Evolutionary conservation across 768 basidiomycete species (phyloP), one percentile per base, ranked within the genome.

Genomic region (Hydnomerulius pinastri): DNA sequence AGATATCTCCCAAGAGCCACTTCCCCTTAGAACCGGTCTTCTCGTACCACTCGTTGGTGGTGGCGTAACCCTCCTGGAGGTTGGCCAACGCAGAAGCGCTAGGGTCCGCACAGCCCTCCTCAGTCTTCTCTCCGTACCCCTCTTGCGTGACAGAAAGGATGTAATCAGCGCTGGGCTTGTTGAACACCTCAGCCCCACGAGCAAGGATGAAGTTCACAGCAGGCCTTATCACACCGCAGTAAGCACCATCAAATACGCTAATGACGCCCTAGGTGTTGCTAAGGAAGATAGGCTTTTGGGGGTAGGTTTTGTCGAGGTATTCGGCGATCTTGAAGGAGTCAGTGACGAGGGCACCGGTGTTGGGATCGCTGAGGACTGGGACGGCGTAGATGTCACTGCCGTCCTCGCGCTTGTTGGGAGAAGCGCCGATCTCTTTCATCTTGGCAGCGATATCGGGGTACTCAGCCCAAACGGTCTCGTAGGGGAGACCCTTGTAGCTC

Each of bases 51-150:
- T 7, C 46, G 37, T 59, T 59, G 8, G 38, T 42, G 2, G 47
- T 47, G 23, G 35, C 25, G 36, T 48, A 54, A 8, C 12, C n/a
- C 39, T 57, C 53, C 54, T 69, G 56, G 0, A 62, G 32, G 24
- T 35, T 17, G n/a, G 36, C 67, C 61, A 72, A 35, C 70, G 64
- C n/a, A 10, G 43, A 65, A 6, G 13, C 68, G 58, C 41, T 51
- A 60, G 9, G 71, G 69, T 4, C 72, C 71, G 74, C 71, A 6
- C 62, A 62, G 27, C 77, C 52, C 27, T 76, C 69, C 21, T 77
- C 75, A 43, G 82, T 51, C 13, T 61, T 59, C 36, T 53, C 63
- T 4, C 73, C 73, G 39, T 72, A 64, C 3, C 7, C n/a, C 3
- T 15, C 48, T 47, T 71, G 67, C 28, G 73, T 60, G 4, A 70